A percentile compares a stretch with the other conserved stretches of the same genome.
Evolutionary conservation across 345 rosid species (phyloP).

Genomic region (Linum lewisii): DNA sequence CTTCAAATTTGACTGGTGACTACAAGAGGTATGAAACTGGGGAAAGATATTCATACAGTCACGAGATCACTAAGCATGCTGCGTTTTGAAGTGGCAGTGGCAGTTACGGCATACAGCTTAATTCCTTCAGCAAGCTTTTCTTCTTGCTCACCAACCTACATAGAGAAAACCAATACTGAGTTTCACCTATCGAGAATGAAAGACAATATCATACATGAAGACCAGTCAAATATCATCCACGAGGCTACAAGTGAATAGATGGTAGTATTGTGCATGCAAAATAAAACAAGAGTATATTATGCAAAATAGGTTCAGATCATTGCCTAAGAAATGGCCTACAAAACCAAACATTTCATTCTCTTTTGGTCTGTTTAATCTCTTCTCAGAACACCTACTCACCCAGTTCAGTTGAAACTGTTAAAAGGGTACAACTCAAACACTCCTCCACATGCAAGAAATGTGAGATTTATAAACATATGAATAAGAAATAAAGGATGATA

Average conservation of each 20-base stretch:
- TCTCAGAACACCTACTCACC: neutral
- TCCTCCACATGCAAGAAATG: too few relatives aligned
- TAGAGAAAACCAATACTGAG: slow-evolving; percentile 1
- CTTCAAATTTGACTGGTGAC: slow-evolving; percentile 1
- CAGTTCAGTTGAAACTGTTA: neutral
- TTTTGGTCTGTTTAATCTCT: neutral
- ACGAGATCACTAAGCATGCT: slow-evolving; percentile 86
- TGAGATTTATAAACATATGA: neutral
- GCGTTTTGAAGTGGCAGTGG: slow-evolving; percentile 68
- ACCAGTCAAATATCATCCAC: neutral
- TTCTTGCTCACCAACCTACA: slow-evolving; percentile 85
- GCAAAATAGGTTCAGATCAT: neutral
- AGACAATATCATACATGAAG: neutral
- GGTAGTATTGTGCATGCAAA: neutral
- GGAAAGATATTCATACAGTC: slow-evolving; percentile 36
- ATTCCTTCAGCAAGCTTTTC: slow-evolving; percentile 96
- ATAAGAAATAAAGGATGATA: neutral
- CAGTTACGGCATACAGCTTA: slow-evolving; percentile 71
- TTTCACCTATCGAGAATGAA: neutral
- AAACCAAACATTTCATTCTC: neutral
- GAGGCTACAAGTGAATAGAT: neutral
- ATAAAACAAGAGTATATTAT: too few relatives aligned
- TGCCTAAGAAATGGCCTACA: neutral
- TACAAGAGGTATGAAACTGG: neutral
- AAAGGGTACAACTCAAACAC: neutral